phyloP scores from a whole-genome alignment of 257 asterid species.

The Plantago major region DNA sequence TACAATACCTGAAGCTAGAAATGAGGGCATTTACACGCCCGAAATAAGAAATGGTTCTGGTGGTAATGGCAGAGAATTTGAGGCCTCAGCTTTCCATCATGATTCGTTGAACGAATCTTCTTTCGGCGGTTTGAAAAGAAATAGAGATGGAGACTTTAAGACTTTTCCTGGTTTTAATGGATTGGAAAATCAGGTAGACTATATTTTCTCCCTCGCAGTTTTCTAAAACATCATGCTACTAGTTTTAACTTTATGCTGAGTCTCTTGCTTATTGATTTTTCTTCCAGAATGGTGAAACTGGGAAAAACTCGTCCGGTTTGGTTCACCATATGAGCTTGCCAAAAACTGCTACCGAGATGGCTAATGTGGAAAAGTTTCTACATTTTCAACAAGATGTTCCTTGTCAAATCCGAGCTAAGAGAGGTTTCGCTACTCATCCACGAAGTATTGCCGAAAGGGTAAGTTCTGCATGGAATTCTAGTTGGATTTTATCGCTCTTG shows the following conservation, averaged over 20 bases:
- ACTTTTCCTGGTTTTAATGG: slow-evolving; percentile 44
- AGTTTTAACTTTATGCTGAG: not conserved
- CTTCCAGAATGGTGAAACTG: slow-evolving; percentile 43
- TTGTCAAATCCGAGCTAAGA: slow-evolving; percentile 78
- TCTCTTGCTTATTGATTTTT: not conserved
- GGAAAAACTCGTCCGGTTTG: slow-evolving; percentile 36
- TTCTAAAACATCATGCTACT: not conserved
- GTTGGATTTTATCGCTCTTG: not conserved
- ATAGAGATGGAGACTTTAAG: slow-evolving; percentile 50
- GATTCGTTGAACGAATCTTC: slow-evolving; percentile 41
- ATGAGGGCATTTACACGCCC: slow-evolving; percentile 17
- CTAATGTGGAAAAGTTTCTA: slow-evolving; percentile 47
- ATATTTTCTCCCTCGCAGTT: not conserved
- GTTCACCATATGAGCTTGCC: slow-evolving; percentile 88
- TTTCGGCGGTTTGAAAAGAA: slow-evolving; percentile 56
- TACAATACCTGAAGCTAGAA: slow-evolving; percentile 40
- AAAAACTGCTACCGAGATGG: slow-evolving; percentile 49
- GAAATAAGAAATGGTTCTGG: slow-evolving; percentile 21
- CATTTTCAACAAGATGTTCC: slow-evolving; percentile 69
- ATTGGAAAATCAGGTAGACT: slow-evolving; percentile 43
- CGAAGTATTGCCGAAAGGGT: slow-evolving; percentile 97
- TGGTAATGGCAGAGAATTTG: slow-evolving; percentile 24
- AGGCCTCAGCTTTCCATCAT: slow-evolving; percentile 26
- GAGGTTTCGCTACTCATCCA: slow-evolving; percentile 93
- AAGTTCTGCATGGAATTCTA: slow-evolving; percentile 14